These are phyloP conservation scores for Rhodofomes roseus DNA, from an alignment of 1,284 basidiomycete species.

Conservation along the genomic window DNA sequence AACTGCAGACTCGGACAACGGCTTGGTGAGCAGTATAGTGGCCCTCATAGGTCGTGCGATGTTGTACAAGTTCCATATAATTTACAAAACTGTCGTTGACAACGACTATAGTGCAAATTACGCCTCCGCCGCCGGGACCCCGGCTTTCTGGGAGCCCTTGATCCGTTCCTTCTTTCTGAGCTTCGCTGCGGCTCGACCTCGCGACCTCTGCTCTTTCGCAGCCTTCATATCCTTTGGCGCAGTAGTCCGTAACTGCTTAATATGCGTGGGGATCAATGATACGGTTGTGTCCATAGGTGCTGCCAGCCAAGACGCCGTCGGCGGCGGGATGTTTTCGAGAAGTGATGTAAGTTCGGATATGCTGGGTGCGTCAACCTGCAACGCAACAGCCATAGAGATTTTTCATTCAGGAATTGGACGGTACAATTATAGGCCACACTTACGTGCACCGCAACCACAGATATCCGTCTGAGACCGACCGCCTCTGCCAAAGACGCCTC, in stretches of 20 bases:
- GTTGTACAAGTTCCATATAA: too few species aligned
- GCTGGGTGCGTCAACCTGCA: slow-evolving; percentile 37
- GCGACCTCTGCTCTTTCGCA: slow-evolving; percentile 59
- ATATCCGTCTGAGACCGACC: slow-evolving; percentile 66
- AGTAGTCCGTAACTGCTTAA: slow-evolving; percentile 84
- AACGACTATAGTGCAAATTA: too few species aligned
- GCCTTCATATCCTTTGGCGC: slow-evolving; percentile 76
- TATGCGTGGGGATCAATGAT: slow-evolving; percentile 65
- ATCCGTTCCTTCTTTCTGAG: slow-evolving; percentile 31
- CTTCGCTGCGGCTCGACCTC: slow-evolving; percentile 54
- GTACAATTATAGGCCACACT: slow-evolving; percentile 16
- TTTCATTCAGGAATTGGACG: neutral
- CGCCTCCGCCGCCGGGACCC: too few species aligned
- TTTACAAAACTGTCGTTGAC: too few species aligned
- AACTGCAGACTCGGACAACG: too few species aligned
- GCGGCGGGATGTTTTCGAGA: slow-evolving; percentile 44
- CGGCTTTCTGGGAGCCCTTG: slow-evolving; percentile 9
- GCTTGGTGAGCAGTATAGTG: too few species aligned
- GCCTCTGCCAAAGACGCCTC: slow-evolving; percentile 62
- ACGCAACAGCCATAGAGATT: neutral
- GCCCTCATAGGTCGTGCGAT: too few species aligned
- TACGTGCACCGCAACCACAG: slow-evolving; percentile 65
- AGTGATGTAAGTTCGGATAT: slow-evolving; percentile 36
- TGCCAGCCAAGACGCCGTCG: slow-evolving; percentile 64
- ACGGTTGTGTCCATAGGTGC: slow-evolving; percentile 13